A percentile compares a stretch with the other conserved stretches of the same genome.
These are phyloP conservation scores for Leptoxyphium fumago DNA, from an alignment of 2,329 filamentous ascomycete species.

Conservation along the genomic window DNA sequence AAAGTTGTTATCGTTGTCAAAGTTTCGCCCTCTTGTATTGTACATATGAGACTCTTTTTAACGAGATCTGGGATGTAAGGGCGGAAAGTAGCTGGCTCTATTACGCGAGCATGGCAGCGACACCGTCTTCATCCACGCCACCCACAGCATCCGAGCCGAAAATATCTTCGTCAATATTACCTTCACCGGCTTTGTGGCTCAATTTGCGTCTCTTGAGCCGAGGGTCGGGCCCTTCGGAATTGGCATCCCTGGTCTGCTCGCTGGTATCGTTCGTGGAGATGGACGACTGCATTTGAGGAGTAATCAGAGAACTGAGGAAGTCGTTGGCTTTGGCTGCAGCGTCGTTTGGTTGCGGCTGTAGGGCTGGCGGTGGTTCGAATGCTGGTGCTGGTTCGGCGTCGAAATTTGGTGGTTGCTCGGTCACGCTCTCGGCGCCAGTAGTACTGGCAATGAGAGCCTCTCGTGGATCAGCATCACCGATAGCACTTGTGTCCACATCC, in stretches of 20 bases:
- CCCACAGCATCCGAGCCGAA: slow-evolving; percentile 11
- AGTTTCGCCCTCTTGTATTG: too few relatives aligned
- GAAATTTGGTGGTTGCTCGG: slow-evolving; percentile 14
- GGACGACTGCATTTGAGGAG: slow-evolving; percentile 5
- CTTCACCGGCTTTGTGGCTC: slow-evolving; percentile 13
- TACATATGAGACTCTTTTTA: too few relatives aligned
- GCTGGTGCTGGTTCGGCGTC: slow-evolving; percentile 15
- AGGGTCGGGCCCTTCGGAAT: slow-evolving; percentile 11
- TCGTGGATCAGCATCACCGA: slow-evolving; percentile 3
- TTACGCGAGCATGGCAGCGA: slow-evolving; percentile 16
- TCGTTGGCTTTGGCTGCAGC: slow-evolving; percentile 6
- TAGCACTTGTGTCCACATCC: slow-evolving; percentile 3
- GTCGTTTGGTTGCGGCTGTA: slow-evolving; percentile 3
- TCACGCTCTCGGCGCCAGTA: slow-evolving; percentile 24
- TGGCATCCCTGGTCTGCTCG: not conserved
- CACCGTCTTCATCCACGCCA: slow-evolving; percentile 20
- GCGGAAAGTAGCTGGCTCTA: not conserved
- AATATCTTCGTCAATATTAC: slow-evolving; percentile 17
- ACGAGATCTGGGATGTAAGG: too few relatives aligned
- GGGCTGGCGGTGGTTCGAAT: slow-evolving; percentile 12
- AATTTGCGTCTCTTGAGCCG: slow-evolving; percentile 22
- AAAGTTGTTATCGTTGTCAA: too few relatives aligned
- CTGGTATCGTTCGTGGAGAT: not conserved
- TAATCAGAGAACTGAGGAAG: slow-evolving; percentile 14
- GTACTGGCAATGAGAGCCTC: slow-evolving; percentile 19